phyloP scores from a whole-genome alignment of 148 eudicot genomes.

The Persicaria tinctoria region DNA sequence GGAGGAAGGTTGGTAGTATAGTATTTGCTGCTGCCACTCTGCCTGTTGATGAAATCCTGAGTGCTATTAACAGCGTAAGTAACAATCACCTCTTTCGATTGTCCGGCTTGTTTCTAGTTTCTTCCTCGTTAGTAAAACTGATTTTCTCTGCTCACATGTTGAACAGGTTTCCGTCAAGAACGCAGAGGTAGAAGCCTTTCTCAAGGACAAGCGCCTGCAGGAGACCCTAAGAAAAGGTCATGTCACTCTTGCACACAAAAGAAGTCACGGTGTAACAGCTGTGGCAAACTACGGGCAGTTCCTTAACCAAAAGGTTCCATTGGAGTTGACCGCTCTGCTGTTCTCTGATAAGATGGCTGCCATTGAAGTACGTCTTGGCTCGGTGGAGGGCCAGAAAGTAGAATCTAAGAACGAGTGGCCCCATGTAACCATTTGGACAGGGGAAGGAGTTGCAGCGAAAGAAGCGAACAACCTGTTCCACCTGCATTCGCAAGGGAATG shows the following conservation, averaged over 20 bases:
- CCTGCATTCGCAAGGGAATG: slow-evolving; percentile 52
- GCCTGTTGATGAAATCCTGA: slow-evolving; percentile 44
- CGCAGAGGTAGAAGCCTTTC: slow-evolving; percentile 42
- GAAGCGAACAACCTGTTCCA: slow-evolving; percentile 70
- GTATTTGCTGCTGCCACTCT: slow-evolving; percentile 71
- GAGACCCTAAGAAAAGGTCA: slow-evolving; percentile 54
- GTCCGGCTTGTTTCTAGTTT: background rate
- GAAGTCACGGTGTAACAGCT: slow-evolving; percentile 80
- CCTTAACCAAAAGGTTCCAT: slow-evolving; percentile 48
- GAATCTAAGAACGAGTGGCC: slow-evolving; percentile 75
- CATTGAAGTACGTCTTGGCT: slow-evolving; percentile 64
- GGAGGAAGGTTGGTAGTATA: slow-evolving; percentile 60
- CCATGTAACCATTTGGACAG: slow-evolving; percentile 86
- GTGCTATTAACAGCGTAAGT: slow-evolving; percentile 52
- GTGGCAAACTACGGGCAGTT: slow-evolving; percentile 65
- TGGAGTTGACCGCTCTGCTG: slow-evolving; percentile 53
- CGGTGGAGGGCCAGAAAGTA: slow-evolving; percentile 62
- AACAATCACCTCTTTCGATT: background rate
- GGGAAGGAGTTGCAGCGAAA: slow-evolving; percentile 50
- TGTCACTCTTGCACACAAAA: slow-evolving; percentile 91
- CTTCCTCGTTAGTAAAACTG: background rate
- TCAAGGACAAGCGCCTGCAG: slow-evolving; percentile 37
- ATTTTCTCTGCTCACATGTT: background rate
- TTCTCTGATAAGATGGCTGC: slow-evolving; percentile 76
- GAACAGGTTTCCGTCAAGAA: slow-evolving; percentile 46